Base-by-base conservation (phyloP, 495 filamentous ascomycete genomes). In the Annulohypoxylon nitens region DNA sequence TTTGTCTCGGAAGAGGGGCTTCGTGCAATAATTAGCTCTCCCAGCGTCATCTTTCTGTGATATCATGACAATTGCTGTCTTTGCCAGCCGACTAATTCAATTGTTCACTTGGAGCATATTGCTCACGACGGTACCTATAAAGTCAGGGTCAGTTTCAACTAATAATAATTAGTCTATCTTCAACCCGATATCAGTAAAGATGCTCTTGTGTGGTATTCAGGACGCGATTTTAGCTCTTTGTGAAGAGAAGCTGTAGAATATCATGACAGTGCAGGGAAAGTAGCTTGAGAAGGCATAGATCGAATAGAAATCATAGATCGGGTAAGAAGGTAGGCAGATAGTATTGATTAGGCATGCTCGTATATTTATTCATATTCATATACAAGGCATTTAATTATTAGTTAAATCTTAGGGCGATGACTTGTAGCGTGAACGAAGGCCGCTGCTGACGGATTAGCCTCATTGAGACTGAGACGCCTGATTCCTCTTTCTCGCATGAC, bases 321-420 rank as follows among this genome's bases (percentile, higher is more conserved):
- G 20, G 20, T 23, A 23, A 23, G 20, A 23, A 51, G 1, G 10
- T 58, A 59, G 53, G 53, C 50, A 70, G 14, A 54, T 55, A 70
- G 20, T 1, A 39, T 37, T 37, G 26, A 53, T 20, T 70, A 23
- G 45, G 55, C 47, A 23, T 54, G 55, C 47, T 61, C 33, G 12
- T 41, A 54, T 34, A 64, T 50, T 54, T 20, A 51, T 64, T 41
- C 16, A 64, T 70, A 14, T 23, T 47, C 45, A 14, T 14, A 53
- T 36, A 54, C 45, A 58, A 25, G 37, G 37, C 11, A 61, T 33
- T 58, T 16, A 48, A 34, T 45, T 20, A 59, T 41, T 53, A 30
- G 34, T 26, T 48, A 23, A 45, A 50, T 58, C 18, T 23, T 25
- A 33, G 25, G 39, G n/a, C 54, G 30, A 30, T 58, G 61, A n/a